Base-by-base conservation (phyloP, 148 eudicot species). In the Cornus kousa region DNA sequence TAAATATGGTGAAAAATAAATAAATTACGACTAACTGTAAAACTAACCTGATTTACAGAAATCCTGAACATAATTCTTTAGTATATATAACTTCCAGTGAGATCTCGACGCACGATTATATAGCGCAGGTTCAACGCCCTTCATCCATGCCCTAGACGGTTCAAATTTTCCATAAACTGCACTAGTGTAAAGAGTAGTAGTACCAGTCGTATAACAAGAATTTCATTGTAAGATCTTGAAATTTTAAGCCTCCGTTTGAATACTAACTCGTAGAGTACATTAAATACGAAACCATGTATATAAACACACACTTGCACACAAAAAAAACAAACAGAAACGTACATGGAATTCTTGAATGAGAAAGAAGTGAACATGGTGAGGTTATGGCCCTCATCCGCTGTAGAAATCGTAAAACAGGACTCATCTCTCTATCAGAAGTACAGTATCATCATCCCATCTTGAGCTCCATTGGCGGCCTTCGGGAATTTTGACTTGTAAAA, bases 121-220 rank as follows among this genome's bases (percentile, higher is more conserved):
- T 59, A 66, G 11, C 14, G 37, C 53, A 40, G 71, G 60, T 72
- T 64, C 62, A 39, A 71, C 7, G 7, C 65, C 33, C 77, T 79
- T 73, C 4, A 67, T 2, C 32, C 75, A 73, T 19, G 50, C 39
- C 67, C 33, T 66, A 28, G 73, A 14, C 67, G 23, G 72, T 53
- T 73, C 81, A 73, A 79, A 65, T 66, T 50, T 79, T 67, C 69
- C 81, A 33, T 35, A 33, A 65, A 67, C 77, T 79, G 70, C 71
- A 46, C 28, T 37, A 70, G 46, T 4, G 53, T 43, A 28, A 28
- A 55, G 65, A 59, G 67, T 5, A 4, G 23, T 62, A 62, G 5
- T 62, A 19, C 23, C 24, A 62, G 5, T 8, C 64, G 13, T 20
- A 5, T 62, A 62, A 62, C 22, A 62, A 62, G 20, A 62, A 62